Base-by-base conservation (phyloP, 1,284 basidiomycete genomes). In the Veloporphyrellus conicus region DNA sequence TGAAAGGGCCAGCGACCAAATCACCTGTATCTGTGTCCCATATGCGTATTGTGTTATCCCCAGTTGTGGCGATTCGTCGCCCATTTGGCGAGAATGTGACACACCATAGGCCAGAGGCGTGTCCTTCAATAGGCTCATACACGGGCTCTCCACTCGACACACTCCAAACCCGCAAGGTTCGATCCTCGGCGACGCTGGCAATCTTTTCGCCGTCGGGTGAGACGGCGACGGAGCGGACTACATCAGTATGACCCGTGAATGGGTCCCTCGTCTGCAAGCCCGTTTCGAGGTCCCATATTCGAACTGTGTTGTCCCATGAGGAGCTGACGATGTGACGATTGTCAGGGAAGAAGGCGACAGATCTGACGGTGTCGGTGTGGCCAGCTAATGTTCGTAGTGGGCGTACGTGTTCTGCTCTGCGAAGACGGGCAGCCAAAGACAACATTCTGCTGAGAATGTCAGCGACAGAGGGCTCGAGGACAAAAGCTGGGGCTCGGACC, bases 1-100 rank as follows among this genome's bases (percentile, higher is more conserved):
- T 51, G 51, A 64, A 61, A 1, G 61, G 61, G 29, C 60, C 62
- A 42, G 51, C 53, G 46, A 66, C 51, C 35, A 55, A 41, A 18
- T 52, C 45, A 6, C 60, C 64, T 16, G 62, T 60, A 45, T 62
- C 57, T 23, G 59, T 39, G 48, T 67, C 64, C 63, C 65, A 66
- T 47, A 66, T 42, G 48, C 63, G 58, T 44, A 68, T 61, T 3
- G 65, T 65, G 37, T 58, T 59, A 42, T 68, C 66, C 1, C 64
- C 65, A 2, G 63, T 63, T 16, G 65, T 68, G 16, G 64, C 63
- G 40, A 68, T 55, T 27, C 55, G 55, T 16, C 50, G 58, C 36
- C 66, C 61, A 45, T 68, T 44, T 36, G 65, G 66, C 20, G 63
- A 67, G 53, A 66, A 61, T 3, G 60, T 45, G 49, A 67, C 61